Evolutionary conservation across 129 eudicot species (phyloP).

Genomic region (Flaveria ramosissima): DNA sequence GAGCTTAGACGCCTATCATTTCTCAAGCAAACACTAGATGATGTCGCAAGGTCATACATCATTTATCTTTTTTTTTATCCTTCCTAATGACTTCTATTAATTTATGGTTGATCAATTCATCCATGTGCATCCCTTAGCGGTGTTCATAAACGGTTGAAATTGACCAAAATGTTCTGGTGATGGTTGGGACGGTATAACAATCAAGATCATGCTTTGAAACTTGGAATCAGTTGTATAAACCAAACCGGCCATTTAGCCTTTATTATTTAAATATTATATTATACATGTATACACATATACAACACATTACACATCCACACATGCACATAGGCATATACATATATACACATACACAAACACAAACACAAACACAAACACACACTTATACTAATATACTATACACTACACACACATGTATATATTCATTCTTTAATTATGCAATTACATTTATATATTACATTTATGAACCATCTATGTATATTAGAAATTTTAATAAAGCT

Average conservation of each 20-base stretch:
- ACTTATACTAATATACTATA: too few species aligned
- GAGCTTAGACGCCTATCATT: constrained; percentile 84
- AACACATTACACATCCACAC: not conserved
- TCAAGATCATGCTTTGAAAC: not conserved
- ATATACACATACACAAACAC: too few species aligned
- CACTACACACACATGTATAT: too few species aligned
- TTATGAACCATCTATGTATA: too few species aligned
- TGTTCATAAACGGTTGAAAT: not conserved
- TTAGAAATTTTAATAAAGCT: too few species aligned
- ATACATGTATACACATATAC: not conserved
- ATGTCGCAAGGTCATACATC: constrained; percentile 54
- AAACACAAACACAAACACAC: too few species aligned
- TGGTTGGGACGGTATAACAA: not conserved
- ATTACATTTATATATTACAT: too few species aligned
- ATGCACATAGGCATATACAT: not conserved
- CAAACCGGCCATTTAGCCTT: not conserved
- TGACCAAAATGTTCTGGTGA: not conserved
- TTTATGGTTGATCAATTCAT: not conserved
- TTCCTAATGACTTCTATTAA: not conserved
- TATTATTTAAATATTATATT: not conserved
- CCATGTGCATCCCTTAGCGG: not conserved
- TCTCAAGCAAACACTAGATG: constrained; percentile 55
- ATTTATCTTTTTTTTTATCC: not conserved
- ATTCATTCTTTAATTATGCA: too few species aligned
- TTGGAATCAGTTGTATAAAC: not conserved